Evolutionary conservation across 148 eudicot species (phyloP).

Genomic region (Persicaria tinctoria): DNA sequence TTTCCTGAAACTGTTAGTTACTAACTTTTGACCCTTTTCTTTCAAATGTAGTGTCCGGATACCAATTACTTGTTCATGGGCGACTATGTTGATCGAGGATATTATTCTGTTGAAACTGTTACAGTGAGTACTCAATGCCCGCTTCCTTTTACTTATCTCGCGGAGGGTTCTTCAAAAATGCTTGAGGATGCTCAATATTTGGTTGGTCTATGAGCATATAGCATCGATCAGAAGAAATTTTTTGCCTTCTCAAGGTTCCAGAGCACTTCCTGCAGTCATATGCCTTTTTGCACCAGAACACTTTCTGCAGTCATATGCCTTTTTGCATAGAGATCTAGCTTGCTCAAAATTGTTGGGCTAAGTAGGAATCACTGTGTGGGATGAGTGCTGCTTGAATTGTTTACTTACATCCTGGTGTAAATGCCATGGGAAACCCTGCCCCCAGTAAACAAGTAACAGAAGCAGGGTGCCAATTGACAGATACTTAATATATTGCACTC

Average conservation of each 20-base stretch:
- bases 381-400: background rate
- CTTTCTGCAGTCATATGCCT: background rate
- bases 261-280: background rate
- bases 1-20: background rate
- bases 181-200: background rate
- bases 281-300: background rate
- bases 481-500: background rate
- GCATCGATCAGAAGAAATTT: background rate
- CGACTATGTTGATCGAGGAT: conserved; percentile 95
- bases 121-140: conserved; percentile 44
- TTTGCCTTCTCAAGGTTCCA: background rate
- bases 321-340: background rate
- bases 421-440: background rate
- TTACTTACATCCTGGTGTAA: background rate
- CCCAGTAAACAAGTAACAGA: background rate
- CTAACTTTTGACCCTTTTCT: background rate
- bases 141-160: background rate
- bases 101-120: conserved; percentile 94
- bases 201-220: background rate
- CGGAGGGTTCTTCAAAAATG: background rate
- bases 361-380: background rate
- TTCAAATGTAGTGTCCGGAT: conserved; percentile 69
- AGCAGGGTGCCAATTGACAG: background rate
- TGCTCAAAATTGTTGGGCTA: background rate
- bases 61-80: conserved; percentile 96